Evolutionary conservation across 2,329 filamentous ascomycete species (phyloP).

Genomic region (Colletotrichum tabaci): DNA sequence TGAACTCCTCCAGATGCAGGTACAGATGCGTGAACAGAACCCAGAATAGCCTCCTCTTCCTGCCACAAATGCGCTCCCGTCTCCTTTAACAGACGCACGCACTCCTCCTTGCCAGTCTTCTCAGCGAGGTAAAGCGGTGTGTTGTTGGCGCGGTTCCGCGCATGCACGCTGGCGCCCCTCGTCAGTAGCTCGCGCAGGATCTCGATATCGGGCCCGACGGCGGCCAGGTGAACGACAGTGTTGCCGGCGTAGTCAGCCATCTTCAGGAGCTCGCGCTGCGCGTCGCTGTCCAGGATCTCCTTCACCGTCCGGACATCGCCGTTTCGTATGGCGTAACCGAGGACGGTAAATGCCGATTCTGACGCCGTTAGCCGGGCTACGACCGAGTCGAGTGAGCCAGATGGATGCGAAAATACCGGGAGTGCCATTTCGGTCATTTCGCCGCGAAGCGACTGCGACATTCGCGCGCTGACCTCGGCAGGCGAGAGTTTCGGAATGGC

Average conservation of each 20-base stretch:
- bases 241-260: constrained; percentile 87
- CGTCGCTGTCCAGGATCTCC: constrained; percentile 77
- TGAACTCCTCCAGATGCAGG: constrained; percentile 36
- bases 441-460: constrained; percentile 83
- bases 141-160: constrained; percentile 75
- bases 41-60: constrained; percentile 48
- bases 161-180: constrained; percentile 77
- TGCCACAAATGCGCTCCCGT: constrained; percentile 74
- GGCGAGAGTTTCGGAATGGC: constrained; percentile 75
- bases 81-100: constrained; percentile 68
- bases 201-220: constrained; percentile 66
- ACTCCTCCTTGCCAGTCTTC: constrained; percentile 68
- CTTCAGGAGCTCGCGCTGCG: constrained; percentile 74
- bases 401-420: constrained; percentile 83
- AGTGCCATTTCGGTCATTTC: constrained; percentile 85
- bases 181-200: constrained; percentile 72
- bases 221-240: constrained; percentile 74
- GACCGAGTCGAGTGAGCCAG: constrained; percentile 63
- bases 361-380: constrained; percentile 60
- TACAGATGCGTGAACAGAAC: constrained; percentile 34
- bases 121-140: constrained; percentile 76
- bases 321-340: constrained; percentile 85
- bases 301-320: constrained; percentile 77
- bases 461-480: constrained; percentile 76
- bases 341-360: constrained; percentile 78